phyloP scores from a whole-genome alignment of 495 filamentous ascomycete species.

The Trichoderma erinaceum region DNA sequence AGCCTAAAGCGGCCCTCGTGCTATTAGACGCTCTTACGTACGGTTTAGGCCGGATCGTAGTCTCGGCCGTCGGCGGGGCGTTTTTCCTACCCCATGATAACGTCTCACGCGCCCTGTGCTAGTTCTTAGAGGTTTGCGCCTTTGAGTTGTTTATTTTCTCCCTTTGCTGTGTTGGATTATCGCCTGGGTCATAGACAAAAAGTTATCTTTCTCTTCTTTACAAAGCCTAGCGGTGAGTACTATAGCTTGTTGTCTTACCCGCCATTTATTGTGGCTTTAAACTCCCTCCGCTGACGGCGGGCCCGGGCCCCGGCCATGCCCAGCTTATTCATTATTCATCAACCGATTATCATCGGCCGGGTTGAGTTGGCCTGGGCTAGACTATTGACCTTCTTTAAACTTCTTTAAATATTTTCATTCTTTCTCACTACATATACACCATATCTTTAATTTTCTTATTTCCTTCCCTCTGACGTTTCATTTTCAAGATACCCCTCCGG shows the following conservation, averaged over 20 bases:
- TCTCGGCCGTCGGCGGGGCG: constrained; percentile 4
- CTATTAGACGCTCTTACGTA: background rate
- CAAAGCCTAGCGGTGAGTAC: background rate
- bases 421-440: background rate
- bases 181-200: background rate
- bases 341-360: background rate
- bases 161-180: background rate
- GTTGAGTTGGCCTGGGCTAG: background rate
- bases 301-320: background rate
- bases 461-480: background rate
- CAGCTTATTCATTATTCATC: background rate
- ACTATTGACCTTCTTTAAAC: background rate
- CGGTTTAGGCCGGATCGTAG: constrained; percentile 12
- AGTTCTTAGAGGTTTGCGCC: background rate
- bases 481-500: background rate
- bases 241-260: background rate
- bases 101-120: constrained; percentile 3
- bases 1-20: background rate
- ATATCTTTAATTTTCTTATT: background rate
- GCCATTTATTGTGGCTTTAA: background rate
- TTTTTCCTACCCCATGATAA: constrained; percentile 9
- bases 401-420: background rate
- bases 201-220: background rate
- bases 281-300: constrained; percentile 8
- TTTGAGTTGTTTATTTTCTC: background rate